These are phyloP conservation scores for Saccharomycopsis vini DNA, from an alignment of 805 yeast species.

Conservation along the genomic window DNA sequence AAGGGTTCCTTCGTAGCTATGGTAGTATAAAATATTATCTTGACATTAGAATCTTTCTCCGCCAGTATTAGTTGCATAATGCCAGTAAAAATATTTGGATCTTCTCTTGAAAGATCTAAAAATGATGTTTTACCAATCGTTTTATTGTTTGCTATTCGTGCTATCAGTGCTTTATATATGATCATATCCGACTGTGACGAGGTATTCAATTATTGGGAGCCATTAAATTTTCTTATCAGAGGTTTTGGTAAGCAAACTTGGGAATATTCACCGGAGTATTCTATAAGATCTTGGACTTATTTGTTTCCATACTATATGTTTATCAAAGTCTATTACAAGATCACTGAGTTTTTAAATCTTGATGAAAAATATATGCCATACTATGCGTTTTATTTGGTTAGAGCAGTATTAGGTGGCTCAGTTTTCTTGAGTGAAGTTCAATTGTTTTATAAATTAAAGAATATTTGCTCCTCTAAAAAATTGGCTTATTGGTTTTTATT, in stretches of 20 bases:
- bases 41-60: no score
- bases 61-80: no score
- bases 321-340: conserved; percentile 20
- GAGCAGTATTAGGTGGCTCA: conserved; percentile 35
- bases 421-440: conserved; percentile 45
- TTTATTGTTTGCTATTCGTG: background rate
- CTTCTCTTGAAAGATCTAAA: no score
- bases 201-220: conserved; percentile 90
- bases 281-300: conserved; percentile 81
- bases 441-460: conserved; percentile 35
- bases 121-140: conserved; percentile 3
- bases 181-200: conserved; percentile 91
- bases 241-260: conserved; percentile 91
- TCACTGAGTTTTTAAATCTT: conserved; percentile 4
- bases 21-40: no score
- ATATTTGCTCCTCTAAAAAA: conserved; percentile 26
- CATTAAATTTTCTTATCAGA: conserved; percentile 66
- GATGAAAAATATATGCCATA: conserved; percentile 20
- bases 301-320: conserved; percentile 36
- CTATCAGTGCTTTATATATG: conserved; percentile 37
- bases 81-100: no score
- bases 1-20: no score
- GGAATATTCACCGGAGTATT: conserved; percentile 89
- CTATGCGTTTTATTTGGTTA: conserved; percentile 42
- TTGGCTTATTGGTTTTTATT: conserved; percentile 54